phyloP scores from a whole-genome alignment of 1,284 basidiomycete species.

The Phylloboletellus chloephorus region DNA sequence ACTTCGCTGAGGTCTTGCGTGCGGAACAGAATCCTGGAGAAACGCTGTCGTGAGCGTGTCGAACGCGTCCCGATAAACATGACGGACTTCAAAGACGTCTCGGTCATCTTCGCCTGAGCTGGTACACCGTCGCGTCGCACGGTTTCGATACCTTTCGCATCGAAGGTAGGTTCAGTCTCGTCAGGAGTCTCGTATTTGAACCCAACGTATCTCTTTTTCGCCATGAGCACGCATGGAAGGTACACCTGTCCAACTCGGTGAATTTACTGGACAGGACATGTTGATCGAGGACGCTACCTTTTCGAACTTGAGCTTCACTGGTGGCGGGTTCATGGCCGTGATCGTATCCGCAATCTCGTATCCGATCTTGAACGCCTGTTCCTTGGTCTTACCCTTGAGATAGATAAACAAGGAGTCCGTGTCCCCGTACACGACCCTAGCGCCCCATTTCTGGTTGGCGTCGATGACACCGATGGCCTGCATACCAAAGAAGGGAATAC shows the following conservation, averaged over 20 bases:
- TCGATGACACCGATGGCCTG: constrained; percentile 86
- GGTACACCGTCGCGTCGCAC: constrained; percentile 87
- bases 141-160: constrained; percentile 98
- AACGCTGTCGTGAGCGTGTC: not conserved
- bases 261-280: not conserved
- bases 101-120: constrained; percentile 87
- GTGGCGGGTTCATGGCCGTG: constrained; percentile 83
- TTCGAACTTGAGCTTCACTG: constrained; percentile 95
- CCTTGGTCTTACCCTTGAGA: constrained; percentile 83
- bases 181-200: constrained; percentile 88
- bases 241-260: constrained; percentile 61
- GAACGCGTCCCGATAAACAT: not conserved
- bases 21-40: constrained; percentile 75
- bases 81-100: constrained; percentile 74
- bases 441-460: constrained; percentile 77
- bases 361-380: constrained; percentile 90
- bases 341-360: constrained; percentile 87
- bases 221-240: constrained; percentile 86
- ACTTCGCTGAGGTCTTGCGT: constrained; percentile 84
- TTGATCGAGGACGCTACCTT: constrained; percentile 53
- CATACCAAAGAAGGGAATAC: not conserved
- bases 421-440: constrained; percentile 95
- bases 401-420: constrained; percentile 94
- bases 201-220: constrained; percentile 96
- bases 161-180: constrained; percentile 77